Base-by-base conservation (phyloP, 768 basidiomycete species). In the Xanthoconium stramineum region DNA sequence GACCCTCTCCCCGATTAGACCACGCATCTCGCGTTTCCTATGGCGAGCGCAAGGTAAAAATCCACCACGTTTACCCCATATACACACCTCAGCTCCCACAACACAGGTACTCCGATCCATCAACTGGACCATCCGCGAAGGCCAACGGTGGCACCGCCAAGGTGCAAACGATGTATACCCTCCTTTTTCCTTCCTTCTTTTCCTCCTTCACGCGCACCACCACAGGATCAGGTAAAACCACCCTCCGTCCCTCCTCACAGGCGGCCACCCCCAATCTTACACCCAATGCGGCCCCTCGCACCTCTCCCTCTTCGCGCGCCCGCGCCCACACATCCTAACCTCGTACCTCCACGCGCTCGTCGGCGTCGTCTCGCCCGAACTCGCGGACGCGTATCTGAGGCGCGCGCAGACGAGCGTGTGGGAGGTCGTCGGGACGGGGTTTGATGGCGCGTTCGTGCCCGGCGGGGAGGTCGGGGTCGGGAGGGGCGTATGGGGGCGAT, bases 191-290 rank as follows among this genome's bases (percentile, higher is more conserved):
- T n/a, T 28, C 13, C 19, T n/a, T n/a, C n/a, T 15, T 20, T 45
- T 9, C 38, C 13, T 8, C 1, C 33, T 6, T 12, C 1, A 19
- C 6, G 9, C 28, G 11, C 33, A 6, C 17, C 14, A 28, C 29
- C 24, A 5, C 20, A 91, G 91, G 96, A 44, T 94, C 92, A 0
- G 96, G 96, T 14, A 99, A 98, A 75, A 94, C 94, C 1, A 98
- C 96, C 0, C 85, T 98, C 7, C 78, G 20, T 86, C 95, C 17
- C 71, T 98, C 32, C 74, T 99, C 38, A 93, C 93, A 0, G 96
- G 96, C 28, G 94, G 96, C 67, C 96, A 98, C 70, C 96, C 96
- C 0, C 91, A 94, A 58, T 98, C 96, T 1, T 98, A 89, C 75
- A 86, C 86, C 6, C 90, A 92, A 65, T 68, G 69, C 29, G 55